Evolutionary conservation across 257 asterid genomes (phyloP).

Genomic region (Nicotiana knightiana): DNA sequence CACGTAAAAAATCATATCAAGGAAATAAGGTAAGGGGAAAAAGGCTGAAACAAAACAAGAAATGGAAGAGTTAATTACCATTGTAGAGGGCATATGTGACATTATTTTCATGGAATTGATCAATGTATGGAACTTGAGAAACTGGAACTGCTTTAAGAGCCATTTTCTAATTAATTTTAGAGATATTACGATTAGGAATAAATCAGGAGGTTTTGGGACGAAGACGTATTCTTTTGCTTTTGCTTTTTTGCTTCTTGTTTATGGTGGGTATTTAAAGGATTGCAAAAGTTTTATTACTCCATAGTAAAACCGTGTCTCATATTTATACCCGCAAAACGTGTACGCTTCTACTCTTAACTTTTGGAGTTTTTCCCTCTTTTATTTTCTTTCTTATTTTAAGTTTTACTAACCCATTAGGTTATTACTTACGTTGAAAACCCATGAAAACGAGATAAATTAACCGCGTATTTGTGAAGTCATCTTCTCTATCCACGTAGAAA

Average conservation of each 20-base stretch:
- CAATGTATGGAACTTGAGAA: constrained; percentile 17
- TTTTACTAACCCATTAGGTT: too few species aligned
- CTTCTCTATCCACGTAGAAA: too few species aligned
- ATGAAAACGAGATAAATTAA: too few species aligned
- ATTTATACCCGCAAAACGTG: constrained; percentile 6
- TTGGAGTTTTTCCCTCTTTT: not conserved
- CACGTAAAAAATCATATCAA: not conserved
- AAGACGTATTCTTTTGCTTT: too few species aligned
- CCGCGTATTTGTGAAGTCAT: too few species aligned
- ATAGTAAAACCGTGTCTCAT: not conserved
- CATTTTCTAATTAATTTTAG: not conserved
- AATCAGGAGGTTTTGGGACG: not conserved
- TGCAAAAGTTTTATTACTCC: not conserved
- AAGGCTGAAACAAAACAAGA: too few species aligned
- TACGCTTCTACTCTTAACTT: not conserved
- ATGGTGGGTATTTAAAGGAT: not conserved
- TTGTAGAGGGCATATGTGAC: not conserved
- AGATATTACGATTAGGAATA: not conserved
- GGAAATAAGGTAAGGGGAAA: too few species aligned
- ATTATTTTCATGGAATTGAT: constrained; percentile 13
- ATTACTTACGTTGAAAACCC: too few species aligned
- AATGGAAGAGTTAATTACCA: too few species aligned
- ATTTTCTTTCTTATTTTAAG: too few species aligned
- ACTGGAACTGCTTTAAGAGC: constrained; percentile 10
- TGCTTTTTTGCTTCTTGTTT: not conserved